Percentiles rank a stretch among this genome's conserved stretches.
phyloP scores from a whole-genome alignment of 495 filamentous ascomycete genomes.

The Aspergillus biplanus region DNA sequence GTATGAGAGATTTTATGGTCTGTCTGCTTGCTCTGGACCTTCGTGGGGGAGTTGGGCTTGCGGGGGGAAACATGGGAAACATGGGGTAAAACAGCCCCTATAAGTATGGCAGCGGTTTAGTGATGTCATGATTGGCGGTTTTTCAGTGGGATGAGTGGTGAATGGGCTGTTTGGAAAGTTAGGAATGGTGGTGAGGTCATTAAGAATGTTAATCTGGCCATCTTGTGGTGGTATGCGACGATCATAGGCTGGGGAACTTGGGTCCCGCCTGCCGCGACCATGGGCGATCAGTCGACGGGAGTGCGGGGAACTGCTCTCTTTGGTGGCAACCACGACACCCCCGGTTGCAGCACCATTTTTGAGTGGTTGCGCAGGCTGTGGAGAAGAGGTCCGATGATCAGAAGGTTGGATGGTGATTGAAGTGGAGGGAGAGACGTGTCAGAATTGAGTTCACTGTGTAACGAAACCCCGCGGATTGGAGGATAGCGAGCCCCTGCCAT shows the following conservation, averaged over 20 bases:
- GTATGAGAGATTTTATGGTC: not conserved
- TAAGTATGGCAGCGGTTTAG: not conserved
- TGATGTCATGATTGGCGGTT: not conserved
- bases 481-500: no score
- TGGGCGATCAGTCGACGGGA: no score
- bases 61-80: not conserved
- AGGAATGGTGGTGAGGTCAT: not conserved
- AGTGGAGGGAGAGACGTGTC: no score
- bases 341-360: no score
- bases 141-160: not conserved
- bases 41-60: not conserved
- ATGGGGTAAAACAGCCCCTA: not conserved
- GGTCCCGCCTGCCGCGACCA: no score
- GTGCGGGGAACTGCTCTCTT: no score
- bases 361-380: no score
- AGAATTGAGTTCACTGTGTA: no score
- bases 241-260: not conserved
- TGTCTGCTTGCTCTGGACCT: not conserved
- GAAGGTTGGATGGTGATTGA: no score
- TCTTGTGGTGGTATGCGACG: not conserved
- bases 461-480: no score
- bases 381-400: no score
- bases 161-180: not conserved
- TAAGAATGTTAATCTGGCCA: not conserved
- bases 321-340: no score